A percentile compares a stretch with the other conserved stretches of the same genome.
These are phyloP conservation scores for Balakata baccata DNA, from an alignment of 345 rosid species.

Conservation along the genomic window DNA sequence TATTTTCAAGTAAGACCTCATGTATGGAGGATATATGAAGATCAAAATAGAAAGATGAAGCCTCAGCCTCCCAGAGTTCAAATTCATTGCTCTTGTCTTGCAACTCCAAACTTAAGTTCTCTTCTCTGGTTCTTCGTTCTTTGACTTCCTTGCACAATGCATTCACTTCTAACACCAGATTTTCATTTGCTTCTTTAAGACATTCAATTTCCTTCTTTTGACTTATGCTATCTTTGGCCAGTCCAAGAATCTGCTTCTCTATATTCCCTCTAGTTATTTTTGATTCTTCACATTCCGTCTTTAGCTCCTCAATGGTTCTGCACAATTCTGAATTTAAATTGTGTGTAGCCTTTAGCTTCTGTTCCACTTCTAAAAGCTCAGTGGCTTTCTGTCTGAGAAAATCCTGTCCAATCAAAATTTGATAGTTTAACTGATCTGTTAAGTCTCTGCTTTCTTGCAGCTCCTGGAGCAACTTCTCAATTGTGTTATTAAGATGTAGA, in stretches of 20 bases:
- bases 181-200: constrained; percentile 49
- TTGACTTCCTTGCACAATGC: constrained; percentile 43
- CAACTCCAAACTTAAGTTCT: constrained; percentile 66
- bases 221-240: constrained; percentile 35
- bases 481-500: constrained; percentile 39
- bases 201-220: constrained; percentile 46
- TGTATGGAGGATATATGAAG: constrained; percentile 65
- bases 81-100: constrained; percentile 72
- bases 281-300: constrained; percentile 53
- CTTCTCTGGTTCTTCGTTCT: constrained; percentile 52
- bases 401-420: constrained; percentile 47
- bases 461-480: constrained; percentile 51
- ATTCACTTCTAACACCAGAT: constrained; percentile 49
- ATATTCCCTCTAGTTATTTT: constrained; percentile 33
- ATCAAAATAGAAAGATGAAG: constrained; percentile 82
- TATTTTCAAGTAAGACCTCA: constrained; percentile 58
- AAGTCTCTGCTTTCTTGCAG: constrained; percentile 50
- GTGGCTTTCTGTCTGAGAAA: constrained; percentile 50
- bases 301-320: constrained; percentile 58
- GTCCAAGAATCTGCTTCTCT: constrained; percentile 44
- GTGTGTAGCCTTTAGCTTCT: constrained; percentile 61
- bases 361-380: constrained; percentile 64
- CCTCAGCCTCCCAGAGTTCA: constrained; percentile 90
- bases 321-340: constrained; percentile 50
- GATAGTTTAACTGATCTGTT: constrained; percentile 54